phyloP scores from a whole-genome alignment of 768 basidiomycete genomes.

The Floccularia luteovirens region DNA sequence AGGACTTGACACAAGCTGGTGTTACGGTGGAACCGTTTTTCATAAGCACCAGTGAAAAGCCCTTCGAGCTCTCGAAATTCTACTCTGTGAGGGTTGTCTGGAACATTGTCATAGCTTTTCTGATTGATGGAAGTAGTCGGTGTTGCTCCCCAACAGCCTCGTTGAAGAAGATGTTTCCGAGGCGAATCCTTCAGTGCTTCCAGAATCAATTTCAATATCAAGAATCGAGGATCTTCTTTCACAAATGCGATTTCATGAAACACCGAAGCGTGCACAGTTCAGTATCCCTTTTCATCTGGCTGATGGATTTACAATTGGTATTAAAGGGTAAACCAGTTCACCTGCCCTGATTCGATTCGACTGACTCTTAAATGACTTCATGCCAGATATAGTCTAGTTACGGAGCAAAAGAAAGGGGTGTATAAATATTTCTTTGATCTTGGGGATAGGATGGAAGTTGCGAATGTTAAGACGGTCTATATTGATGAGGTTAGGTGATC shows the following conservation, averaged over 20 bases:
- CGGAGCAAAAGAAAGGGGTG: slow-evolving; percentile 77
- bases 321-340: slow-evolving; percentile 83
- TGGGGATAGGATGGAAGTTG: slow-evolving; percentile 74
- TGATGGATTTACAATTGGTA: slow-evolving; percentile 64
- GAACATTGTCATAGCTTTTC: neutral
- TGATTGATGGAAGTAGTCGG: slow-evolving; percentile 32
- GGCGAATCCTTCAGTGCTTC: slow-evolving; percentile 39
- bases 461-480: slow-evolving; percentile 59
- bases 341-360: neutral
- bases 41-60: slow-evolving; percentile 58
- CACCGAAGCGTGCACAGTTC: slow-evolving; percentile 78
- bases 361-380: slow-evolving; percentile 5
- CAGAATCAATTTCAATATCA: slow-evolving; percentile 68
- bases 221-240: slow-evolving; percentile 69
- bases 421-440: slow-evolving; percentile 82
- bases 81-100: slow-evolving; percentile 51
- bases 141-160: slow-evolving; percentile 48
- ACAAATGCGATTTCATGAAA: slow-evolving; percentile 78
- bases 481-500: slow-evolving; percentile 74
- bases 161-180: slow-evolving; percentile 39
- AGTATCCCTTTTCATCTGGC: slow-evolving; percentile 77
- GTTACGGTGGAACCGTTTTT: slow-evolving; percentile 85
- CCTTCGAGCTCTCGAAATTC: slow-evolving; percentile 70
- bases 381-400: slow-evolving; percentile 77
- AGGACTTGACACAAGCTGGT: slow-evolving; percentile 82